A percentile compares a stretch with the other conserved stretches of the same genome.
phyloP scores from a whole-genome alignment of 2,329 filamentous ascomycete genomes.

The Hypoxylon sp. region DNA sequence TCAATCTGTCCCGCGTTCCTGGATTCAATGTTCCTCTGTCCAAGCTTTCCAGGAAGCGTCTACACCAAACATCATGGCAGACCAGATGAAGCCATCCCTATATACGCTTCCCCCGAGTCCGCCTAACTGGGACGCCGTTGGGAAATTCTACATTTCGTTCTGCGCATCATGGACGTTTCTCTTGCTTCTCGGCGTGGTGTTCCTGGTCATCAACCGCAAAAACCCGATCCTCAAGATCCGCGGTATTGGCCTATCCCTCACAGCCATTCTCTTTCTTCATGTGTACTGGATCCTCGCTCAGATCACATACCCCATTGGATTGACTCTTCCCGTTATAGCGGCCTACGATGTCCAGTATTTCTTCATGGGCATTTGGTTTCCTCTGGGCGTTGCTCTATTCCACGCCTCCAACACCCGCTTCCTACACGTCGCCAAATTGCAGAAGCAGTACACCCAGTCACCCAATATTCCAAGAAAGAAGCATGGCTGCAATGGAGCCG shows the following conservation, averaged over 20 bases:
- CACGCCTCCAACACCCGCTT: conserved; percentile 70
- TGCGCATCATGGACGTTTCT: conserved; percentile 50
- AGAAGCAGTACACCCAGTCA: conserved; percentile 60
- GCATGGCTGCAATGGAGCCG: conserved; percentile 49
- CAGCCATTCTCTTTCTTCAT: conserved; percentile 58
- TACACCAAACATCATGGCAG: conserved; percentile 32
- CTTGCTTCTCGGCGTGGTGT: conserved; percentile 55
- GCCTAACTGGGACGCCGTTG: conserved; percentile 46
- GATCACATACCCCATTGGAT: conserved; percentile 60
- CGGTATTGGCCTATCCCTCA: conserved; percentile 59
- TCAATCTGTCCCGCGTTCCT: background rate
- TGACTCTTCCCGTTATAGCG: conserved; percentile 57
- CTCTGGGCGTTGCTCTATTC: conserved; percentile 71
- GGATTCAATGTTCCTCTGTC: background rate
- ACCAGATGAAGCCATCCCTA: conserved; percentile 25
- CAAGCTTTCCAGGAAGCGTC: background rate
- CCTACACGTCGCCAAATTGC: conserved; percentile 64
- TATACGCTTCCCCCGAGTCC: conserved; percentile 45
- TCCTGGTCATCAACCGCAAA: conserved; percentile 55
- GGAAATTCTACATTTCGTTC: conserved; percentile 47
- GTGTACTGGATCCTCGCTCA: conserved; percentile 60
- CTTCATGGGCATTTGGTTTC: conserved; percentile 72
- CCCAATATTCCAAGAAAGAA: conserved; percentile 27
- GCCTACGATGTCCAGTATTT: conserved; percentile 69
- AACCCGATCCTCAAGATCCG: conserved; percentile 59